These are phyloP conservation scores for Lentinula boryana DNA, from an alignment of 768 basidiomycete species.

Conservation along the genomic window DNA sequence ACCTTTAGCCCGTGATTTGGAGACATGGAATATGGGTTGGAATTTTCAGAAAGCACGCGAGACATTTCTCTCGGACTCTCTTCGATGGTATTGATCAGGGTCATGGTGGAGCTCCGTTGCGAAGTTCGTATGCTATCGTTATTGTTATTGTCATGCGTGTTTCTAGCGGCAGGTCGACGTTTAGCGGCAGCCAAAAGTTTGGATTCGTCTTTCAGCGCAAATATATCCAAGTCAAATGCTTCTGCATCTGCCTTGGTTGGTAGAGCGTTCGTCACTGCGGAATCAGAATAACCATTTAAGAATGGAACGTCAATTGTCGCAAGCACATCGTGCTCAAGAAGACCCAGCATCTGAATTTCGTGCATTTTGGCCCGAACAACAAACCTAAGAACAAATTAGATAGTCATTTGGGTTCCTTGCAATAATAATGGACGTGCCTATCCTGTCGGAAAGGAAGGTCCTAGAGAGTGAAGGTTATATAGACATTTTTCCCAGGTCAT, in stretches of 20 bases:
- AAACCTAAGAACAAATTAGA: slow-evolving; percentile 49
- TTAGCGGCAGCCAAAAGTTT: neutral
- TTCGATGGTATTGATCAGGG: slow-evolving; percentile 58
- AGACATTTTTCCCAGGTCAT: neutral
- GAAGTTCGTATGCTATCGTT: slow-evolving; percentile 29
- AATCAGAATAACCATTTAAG: slow-evolving; percentile 40
- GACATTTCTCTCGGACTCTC: slow-evolving; percentile 56
- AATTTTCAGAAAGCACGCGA: slow-evolving; percentile 45
- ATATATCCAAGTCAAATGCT: slow-evolving; percentile 68
- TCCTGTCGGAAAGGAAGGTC: slow-evolving; percentile 77
- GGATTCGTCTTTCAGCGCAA: slow-evolving; percentile 39
- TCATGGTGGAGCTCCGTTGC: slow-evolving; percentile 44
- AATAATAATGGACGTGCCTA: slow-evolving; percentile 39
- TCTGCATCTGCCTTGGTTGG: slow-evolving; percentile 54
- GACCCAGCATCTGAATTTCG: slow-evolving; percentile 91
- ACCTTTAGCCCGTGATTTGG: slow-evolving; percentile 24
- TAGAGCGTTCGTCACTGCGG: slow-evolving; percentile 25
- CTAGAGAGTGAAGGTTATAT: neutral
- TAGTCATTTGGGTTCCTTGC: neutral
- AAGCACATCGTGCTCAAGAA: slow-evolving; percentile 87
- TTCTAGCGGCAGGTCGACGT: slow-evolving; percentile 1
- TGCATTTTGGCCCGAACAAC: slow-evolving; percentile 95
- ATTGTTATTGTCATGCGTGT: slow-evolving; percentile 31
- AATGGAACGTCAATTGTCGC: slow-evolving; percentile 86
- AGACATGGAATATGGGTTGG: slow-evolving; percentile 12